Evolutionary conservation across 2,329 filamentous ascomycete species (phyloP).

Genomic region (Plenodomus tracheiphilus): DNA sequence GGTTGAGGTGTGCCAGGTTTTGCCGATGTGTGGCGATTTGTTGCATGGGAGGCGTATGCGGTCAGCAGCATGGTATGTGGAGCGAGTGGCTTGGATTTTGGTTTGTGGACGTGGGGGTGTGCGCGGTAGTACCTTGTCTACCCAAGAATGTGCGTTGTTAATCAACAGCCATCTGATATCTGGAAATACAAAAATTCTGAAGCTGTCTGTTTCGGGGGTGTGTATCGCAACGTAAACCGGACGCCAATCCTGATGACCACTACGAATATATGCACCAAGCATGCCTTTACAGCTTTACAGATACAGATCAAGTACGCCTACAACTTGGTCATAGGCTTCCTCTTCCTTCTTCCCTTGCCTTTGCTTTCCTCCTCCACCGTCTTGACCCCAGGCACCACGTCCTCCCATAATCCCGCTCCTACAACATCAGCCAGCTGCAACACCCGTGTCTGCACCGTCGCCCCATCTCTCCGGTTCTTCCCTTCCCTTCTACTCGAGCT

Average conservation of each 20-base stretch:
- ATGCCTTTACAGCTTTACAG: not conserved
- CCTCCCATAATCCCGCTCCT: constrained; percentile 69
- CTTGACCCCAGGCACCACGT: constrained; percentile 15
- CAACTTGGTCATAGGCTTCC: constrained; percentile 38
- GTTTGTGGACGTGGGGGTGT: too few relatives aligned
- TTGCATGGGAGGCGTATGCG: not conserved
- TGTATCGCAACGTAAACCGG: too few relatives aligned
- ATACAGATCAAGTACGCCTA: constrained; percentile 6
- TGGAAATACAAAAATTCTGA: too few relatives aligned
- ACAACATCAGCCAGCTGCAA: constrained; percentile 75
- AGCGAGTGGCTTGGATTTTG: not conserved
- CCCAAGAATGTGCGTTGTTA: too few relatives aligned
- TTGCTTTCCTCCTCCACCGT: constrained; percentile 18
- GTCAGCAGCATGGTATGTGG: not conserved
- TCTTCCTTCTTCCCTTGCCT: constrained; percentile 37
- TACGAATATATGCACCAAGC: not conserved
- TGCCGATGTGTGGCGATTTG: not conserved
- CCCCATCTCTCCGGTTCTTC: constrained; percentile 93
- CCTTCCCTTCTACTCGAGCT: constrained; percentile 82
- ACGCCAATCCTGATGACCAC: not conserved
- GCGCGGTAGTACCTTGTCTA: too few relatives aligned
- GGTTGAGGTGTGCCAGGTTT: too few relatives aligned
- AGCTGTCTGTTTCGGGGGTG: too few relatives aligned
- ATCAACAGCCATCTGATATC: too few relatives aligned
- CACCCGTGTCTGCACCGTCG: constrained; percentile 82